A percentile compares a stretch with the other conserved stretches of the same genome.
These are phyloP conservation scores for Ceratocystiopsis sp. DNA, from an alignment of 2,329 filamentous ascomycete species.

Conservation along the genomic window DNA sequence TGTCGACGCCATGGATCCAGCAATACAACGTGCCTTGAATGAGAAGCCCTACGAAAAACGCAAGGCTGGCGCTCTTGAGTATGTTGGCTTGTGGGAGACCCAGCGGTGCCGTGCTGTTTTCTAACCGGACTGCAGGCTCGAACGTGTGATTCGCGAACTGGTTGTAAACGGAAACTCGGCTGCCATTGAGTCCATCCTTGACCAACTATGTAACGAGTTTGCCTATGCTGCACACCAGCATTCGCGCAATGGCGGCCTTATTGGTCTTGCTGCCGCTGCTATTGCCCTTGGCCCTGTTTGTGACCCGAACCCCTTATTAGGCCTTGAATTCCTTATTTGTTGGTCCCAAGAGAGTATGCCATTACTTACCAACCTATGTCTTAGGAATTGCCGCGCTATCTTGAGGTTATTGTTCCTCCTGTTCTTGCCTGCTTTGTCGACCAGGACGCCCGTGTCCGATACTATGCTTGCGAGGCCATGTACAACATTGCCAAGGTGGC, in stretches of 20 bases:
- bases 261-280: conserved; percentile 84
- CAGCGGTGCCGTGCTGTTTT: not conserved
- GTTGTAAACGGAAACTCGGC: conserved; percentile 61
- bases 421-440: conserved; percentile 96
- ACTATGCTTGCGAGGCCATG: conserved; percentile 99
- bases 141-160: conserved; percentile 76
- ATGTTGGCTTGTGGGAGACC: conserved; percentile 21
- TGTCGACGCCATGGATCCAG: conserved; percentile 54
- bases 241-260: conserved; percentile 88
- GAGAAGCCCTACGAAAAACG: conserved; percentile 98
- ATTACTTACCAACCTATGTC: not conserved
- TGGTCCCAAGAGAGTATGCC: not conserved
- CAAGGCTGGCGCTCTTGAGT: conserved; percentile 93
- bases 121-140: conserved; percentile 42
- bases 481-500: conserved; percentile 99
- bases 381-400: conserved; percentile 77
- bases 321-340: not conserved
- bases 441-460: conserved; percentile 90
- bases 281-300: conserved; percentile 79
- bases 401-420: conserved; percentile 87
- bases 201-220: conserved; percentile 94
- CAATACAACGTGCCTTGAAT: conserved; percentile 78
- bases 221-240: conserved; percentile 96
- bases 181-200: conserved; percentile 70
- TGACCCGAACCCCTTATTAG: not conserved